phyloP scores from a whole-genome alignment of 495 filamentous ascomycete genomes.

The Cercophora scortea region DNA sequence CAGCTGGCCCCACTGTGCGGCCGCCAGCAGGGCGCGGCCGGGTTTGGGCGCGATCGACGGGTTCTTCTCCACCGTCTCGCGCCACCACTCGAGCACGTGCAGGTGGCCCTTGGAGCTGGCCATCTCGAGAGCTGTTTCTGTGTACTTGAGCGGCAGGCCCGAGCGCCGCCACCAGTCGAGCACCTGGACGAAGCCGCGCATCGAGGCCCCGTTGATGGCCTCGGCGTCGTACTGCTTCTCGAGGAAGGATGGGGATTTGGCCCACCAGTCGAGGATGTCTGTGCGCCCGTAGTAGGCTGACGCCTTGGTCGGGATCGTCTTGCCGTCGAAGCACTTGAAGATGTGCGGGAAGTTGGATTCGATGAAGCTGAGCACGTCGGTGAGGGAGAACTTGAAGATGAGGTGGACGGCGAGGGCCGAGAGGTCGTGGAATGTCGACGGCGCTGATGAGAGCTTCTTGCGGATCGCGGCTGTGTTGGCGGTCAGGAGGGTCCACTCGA shows the following conservation, averaged over 20 bases:
- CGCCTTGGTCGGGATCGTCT: constrained; percentile 74
- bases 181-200: constrained; percentile 72
- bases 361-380: constrained; percentile 71
- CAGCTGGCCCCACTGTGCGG: constrained; percentile 68
- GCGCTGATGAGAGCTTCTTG: constrained; percentile 54
- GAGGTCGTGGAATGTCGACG: constrained; percentile 61
- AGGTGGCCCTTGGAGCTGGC: constrained; percentile 76
- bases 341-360: constrained; percentile 68
- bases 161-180: constrained; percentile 88
- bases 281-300: constrained; percentile 79
- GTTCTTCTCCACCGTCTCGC: constrained; percentile 44
- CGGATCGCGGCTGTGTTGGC: constrained; percentile 60
- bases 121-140: constrained; percentile 75
- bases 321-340: constrained; percentile 75
- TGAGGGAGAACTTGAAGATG: constrained; percentile 83
- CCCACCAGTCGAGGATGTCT: constrained; percentile 81
- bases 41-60: constrained; percentile 52
- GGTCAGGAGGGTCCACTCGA: constrained; percentile 77
- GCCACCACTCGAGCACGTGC: constrained; percentile 89
- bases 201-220: constrained; percentile 78
- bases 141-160: constrained; percentile 73
- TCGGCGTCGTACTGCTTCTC: constrained; percentile 69
- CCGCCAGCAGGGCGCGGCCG: constrained; percentile 70
- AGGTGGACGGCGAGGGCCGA: constrained; percentile 77
- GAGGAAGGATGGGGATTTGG: constrained; percentile 59